Evolutionary conservation across 108 stramenopile genomes (phyloP), one percentile per base, ranked within the genome.

Genomic region (Cylindrotheca fusiformis): DNA sequence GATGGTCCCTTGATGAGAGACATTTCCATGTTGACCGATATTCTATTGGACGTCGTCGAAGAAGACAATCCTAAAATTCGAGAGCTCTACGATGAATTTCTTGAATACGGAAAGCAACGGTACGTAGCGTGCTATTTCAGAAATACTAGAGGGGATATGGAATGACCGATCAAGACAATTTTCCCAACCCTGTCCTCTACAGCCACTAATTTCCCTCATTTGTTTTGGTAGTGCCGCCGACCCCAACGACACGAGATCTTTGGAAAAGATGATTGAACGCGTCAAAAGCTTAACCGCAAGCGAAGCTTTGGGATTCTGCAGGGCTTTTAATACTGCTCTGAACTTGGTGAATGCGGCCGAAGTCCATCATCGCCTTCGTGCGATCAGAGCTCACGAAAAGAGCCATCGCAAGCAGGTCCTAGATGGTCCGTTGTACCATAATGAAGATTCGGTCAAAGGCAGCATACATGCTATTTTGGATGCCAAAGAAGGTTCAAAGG

Each of bases 281-380:
- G 83, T 81, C 46, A 33, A 60, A 33, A 74, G 77, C 18, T 74
- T 92, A 24, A 36, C 69, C 12, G 81, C 87, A 1, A 32, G 55
- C 3, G 83, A 92, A 36, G 80, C 82, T 27, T 60, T 90, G 58
- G 87, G 83, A n/a, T 82, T 94, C 2, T 77, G 77, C 69, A 79
- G 90, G 30, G 75, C 69, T 31, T 83, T 94, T 60, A 70, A 75
- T 22, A 79, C 88, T 41, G 83, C 87, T 22, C 71, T 94, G 29
- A 83, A 85, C 51, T 58, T 94, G 24, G 87, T 94, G 26, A 94
- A 90, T 73, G 71, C 87, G 5, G 78, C 93, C 29, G 93, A 94
- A 67, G 85, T 86, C n/a, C 85, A 90, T 63, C 89, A 94, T 67
- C 76, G 88, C 24, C 72, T 87, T 50, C 81, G 93, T 26, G 51